These are phyloP conservation scores for Ramalina peruviana DNA, from an alignment of 495 filamentous ascomycete genomes.

Conservation along the genomic window DNA sequence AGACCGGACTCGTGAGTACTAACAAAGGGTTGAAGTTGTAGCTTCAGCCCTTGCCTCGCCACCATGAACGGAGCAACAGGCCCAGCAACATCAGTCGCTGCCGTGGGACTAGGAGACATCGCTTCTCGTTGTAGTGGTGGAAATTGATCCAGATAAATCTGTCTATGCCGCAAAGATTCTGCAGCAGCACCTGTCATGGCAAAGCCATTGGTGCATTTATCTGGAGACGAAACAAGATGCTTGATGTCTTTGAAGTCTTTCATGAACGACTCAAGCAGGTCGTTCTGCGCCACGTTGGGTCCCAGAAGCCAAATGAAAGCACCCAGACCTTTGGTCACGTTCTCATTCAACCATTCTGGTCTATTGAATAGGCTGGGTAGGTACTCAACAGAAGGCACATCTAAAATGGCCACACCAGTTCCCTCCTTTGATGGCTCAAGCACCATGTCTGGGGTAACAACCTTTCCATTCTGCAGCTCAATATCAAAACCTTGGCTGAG, in stretches of 20 bases:
- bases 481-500: constrained; percentile 42
- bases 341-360: constrained; percentile 54
- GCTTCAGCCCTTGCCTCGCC: constrained; percentile 34
- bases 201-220: constrained; percentile 59
- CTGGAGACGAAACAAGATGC: constrained; percentile 63
- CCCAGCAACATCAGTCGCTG: neutral
- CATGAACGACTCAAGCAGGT: constrained; percentile 54
- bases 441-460: constrained; percentile 53
- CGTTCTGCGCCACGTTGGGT: constrained; percentile 45
- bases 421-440: constrained; percentile 39
- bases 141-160: constrained; percentile 56
- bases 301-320: constrained; percentile 75
- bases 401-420: constrained; percentile 63
- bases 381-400: constrained; percentile 56
- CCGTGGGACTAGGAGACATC: constrained; percentile 22
- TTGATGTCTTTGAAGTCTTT: constrained; percentile 39
- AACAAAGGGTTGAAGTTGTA: constrained; percentile 55
- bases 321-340: constrained; percentile 50
- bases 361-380: constrained; percentile 51
- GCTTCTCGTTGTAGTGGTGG: constrained; percentile 48
- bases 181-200: constrained; percentile 47
- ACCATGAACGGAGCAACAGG: constrained; percentile 15
- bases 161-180: constrained; percentile 49
- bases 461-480: constrained; percentile 36
- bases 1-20: constrained; percentile 35